Base-by-base conservation (phyloP, 441 rosid genomes). In the Theobroma grandiflorum region DNA sequence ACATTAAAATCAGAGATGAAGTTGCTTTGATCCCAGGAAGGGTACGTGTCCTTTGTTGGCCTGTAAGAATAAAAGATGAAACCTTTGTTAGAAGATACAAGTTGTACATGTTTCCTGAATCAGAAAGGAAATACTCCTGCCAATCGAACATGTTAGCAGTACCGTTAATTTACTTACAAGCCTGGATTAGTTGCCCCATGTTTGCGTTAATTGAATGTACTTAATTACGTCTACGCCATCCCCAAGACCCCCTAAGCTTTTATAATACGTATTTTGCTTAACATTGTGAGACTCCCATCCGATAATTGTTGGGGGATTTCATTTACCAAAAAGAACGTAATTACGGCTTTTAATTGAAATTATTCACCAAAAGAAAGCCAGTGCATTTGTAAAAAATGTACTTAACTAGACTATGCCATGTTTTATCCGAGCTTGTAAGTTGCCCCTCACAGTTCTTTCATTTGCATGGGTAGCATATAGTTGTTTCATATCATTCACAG, bases 111-210 rank as follows among this genome's bases (percentile, higher is more conserved):
- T 76, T 80, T 78, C 47, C 59, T 74, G 47, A 35, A 76, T 83
- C 53, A 81, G 38, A 67, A 80, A 18, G n/a, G 55, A 53, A 80
- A 50, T 37, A n/a, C 75, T 80, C 55, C 26, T 50, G 58, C 18
- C 18, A 57, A 75, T 53, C 81, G 69, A 52, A 77, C 82, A 80
- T 65, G 76, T 40, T 59, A 42, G 40, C 31, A 14, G 22, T 50
- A 15, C 59, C 15, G 9, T 33, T 42, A 72, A 6, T 84, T 80
- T n/a, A 65, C 89, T 82, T 78, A 18, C 79, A 81, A n/a, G n/a
- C n/a, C n/a, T n/a, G n/a, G n/a, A n/a, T n/a, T n/a, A n/a, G n/a
- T 72, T 75, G 84, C 77, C n/a, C n/a, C n/a, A n/a, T n/a, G n/a
- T n/a, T n/a, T n/a, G n/a, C n/a, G n/a, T n/a, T n/a, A n/a, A n/a